Evolutionary conservation across 208 protist species (phyloP), one percentile per base, ranked within the genome.

Genomic region (Herpetomonas tarakana): DNA sequence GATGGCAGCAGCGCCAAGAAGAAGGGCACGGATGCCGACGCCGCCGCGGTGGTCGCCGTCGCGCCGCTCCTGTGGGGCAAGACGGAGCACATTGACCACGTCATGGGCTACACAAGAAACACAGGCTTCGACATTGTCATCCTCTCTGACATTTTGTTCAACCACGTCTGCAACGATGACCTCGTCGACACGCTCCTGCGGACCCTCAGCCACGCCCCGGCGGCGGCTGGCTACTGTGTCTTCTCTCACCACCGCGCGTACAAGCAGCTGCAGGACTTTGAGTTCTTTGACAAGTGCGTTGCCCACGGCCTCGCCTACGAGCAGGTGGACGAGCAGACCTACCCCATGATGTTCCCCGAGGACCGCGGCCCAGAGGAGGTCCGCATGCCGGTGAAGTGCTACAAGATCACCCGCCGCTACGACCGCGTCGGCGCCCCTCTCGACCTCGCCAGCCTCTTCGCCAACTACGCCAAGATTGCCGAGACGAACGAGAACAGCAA

Each of bases 61-160:
- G 75, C 89, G 59, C 84, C 86, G 12, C 78, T 96, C 12, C 63
- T 93, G 22, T 96, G 90, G 87, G 90, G 90, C 0, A 92, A 92
- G 27, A 49, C 68, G 38, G 68, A 78, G 50, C 82, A 96, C 58
- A 92, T 93, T 19, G 55, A 71, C 0, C 67, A 77, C 22, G 84
- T 81, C 9, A 49, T 92, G 53, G 45, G 51, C 58, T 68, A 88
- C 71, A 93, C 82, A 0, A 49, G 66, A 3, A 27, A 60, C 18
- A 35, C 11, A 14, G 83, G 87, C 54, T 96, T 84, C 64, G 90
- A 96, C 58, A 58, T 92, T 27, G 61, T 96, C 22, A 71, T 96
- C 27, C 70, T 96, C 22, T 96, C 90, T n/a, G 90, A 96, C 59
- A 93, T 96, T 68, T 61, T 96, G 16, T 96, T 96, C 74, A 96